A percentile compares a stretch with the other conserved stretches of the same genome.
Conservation (phyloP, 805 yeast genomes). For the Barnettozyma wickerhamii region DNA sequence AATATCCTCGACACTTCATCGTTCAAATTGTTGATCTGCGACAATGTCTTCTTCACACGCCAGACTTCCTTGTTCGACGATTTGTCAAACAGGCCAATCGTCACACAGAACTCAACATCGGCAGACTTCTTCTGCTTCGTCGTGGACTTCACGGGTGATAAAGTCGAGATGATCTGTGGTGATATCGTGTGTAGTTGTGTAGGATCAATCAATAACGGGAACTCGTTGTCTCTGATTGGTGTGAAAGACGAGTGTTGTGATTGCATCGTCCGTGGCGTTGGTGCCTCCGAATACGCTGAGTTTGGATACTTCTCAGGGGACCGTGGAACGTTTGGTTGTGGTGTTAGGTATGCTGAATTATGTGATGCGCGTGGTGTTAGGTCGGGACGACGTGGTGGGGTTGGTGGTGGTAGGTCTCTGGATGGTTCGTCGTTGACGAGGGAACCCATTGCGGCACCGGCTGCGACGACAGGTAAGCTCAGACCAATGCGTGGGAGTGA, state of each 20-base stretch:
- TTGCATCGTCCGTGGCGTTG: neutral
- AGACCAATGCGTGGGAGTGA: neutral
- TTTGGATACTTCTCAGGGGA: slow-evolving; percentile 10
- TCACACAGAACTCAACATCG: slow-evolving; percentile 45
- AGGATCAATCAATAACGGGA: slow-evolving; percentile 53
- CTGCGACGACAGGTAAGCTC: neutral
- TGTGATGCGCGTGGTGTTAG: neutral
- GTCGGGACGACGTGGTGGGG: slow-evolving; percentile 4
- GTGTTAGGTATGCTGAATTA: neutral
- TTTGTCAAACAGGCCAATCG: slow-evolving; percentile 61
- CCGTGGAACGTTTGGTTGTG: neutral
- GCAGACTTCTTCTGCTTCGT: slow-evolving; percentile 32
- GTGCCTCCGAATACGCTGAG: neutral
- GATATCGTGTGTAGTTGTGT: slow-evolving; percentile 49
- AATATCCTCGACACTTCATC: slow-evolving; percentile 23
- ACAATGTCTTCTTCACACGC: slow-evolving; percentile 61
- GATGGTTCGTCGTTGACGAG: no score
- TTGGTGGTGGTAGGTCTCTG: slow-evolving; percentile 1
- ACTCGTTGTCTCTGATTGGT: neutral
- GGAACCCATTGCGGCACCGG: no score
- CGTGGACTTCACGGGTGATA: slow-evolving; percentile 32
- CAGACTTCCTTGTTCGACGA: slow-evolving; percentile 65
- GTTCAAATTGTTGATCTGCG: slow-evolving; percentile 38
- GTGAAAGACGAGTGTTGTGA: slow-evolving; percentile 3
- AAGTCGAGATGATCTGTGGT: slow-evolving; percentile 46